phyloP scores from a whole-genome alignment of 345 rosid genomes.

The Cardamine chenopodiifolia region DNA sequence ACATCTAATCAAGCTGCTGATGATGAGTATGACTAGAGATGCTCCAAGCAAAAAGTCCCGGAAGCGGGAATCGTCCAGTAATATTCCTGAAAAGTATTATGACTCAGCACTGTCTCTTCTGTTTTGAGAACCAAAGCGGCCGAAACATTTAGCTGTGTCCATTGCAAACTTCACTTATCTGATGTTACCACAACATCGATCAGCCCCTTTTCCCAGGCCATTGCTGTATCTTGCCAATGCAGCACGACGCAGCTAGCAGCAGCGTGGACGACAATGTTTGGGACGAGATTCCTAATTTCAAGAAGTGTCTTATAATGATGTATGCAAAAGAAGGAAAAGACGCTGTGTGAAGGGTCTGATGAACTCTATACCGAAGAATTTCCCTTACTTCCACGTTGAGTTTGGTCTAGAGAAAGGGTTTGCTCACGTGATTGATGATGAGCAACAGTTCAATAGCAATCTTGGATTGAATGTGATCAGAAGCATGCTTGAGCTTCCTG shows the following conservation, averaged over 20 bases:
- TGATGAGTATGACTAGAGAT: slow-evolving; percentile 87
- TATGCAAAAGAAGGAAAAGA: slow-evolving; percentile 85
- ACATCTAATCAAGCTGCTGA: slow-evolving; percentile 67
- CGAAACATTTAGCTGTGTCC: slow-evolving; percentile 81
- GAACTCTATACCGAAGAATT: slow-evolving; percentile 82
- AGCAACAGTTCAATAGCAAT: slow-evolving; percentile 74
- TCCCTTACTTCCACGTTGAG: slow-evolving; percentile 94
- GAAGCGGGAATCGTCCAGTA: slow-evolving; percentile 47
- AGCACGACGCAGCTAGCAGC: slow-evolving; percentile 85
- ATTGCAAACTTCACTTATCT: slow-evolving; percentile 90
- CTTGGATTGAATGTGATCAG: slow-evolving; percentile 87
- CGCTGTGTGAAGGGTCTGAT: slow-evolving; percentile 73
- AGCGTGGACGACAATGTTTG: slow-evolving; percentile 72
- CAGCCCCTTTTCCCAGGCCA: slow-evolving; percentile 86
- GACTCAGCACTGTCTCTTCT: slow-evolving; percentile 87
- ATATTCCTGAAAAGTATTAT: slow-evolving; percentile 54
- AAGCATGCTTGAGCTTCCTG: slow-evolving; percentile 76
- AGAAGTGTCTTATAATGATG: slow-evolving; percentile 93
- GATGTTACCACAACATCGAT: slow-evolving; percentile 78
- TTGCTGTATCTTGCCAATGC: slow-evolving; percentile 87
- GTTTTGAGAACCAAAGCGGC: slow-evolving; percentile 89
- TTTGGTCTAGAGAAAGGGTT: slow-evolving; percentile 81
- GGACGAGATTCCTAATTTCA: slow-evolving; percentile 91
- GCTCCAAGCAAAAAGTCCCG: slow-evolving; percentile 62
- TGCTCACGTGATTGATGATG: slow-evolving; percentile 95